Base-by-base conservation (phyloP, 768 basidiomycete genomes). In the Boletellus ananiceps region DNA sequence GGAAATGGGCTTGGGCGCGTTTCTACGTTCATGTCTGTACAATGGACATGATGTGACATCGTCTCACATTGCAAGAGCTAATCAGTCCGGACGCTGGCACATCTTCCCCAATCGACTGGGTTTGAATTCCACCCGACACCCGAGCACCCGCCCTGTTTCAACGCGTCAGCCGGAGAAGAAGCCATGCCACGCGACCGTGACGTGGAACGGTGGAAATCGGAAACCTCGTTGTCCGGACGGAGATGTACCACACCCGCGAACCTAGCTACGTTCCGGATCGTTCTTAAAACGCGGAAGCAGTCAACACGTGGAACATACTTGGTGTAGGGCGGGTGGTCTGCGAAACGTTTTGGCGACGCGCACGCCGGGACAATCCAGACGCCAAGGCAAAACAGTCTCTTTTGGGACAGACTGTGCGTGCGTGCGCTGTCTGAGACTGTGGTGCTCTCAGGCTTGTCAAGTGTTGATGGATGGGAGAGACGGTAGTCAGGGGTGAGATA, bases 111-210 rank as follows among this genome's bases (percentile, higher is more conserved):
- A 50, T 57, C 40, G 46, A 40, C 61, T 50, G 55, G 57, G 50
- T 56, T 59, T 60, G 18, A 57, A 59, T 42, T 43, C 42, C 16
- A 44, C 37, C 34, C 34, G 16, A 40, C 34, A 36, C 36, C 40
- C 31, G 31, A 33, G 40, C 29, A 19, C 14, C 23, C 16, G 58
- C 62, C 60, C 62, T 64, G 60, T 61, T 61, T 64, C 62, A 61
- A 40, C 21, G 2, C 2, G 11, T 1, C 50, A 48, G 52, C 50
- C 46, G 39, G 46, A 23, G 43, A 43, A 32, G 36, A 39, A 37
- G 33, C 29, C 29, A 29, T 29, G 21, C 52, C 58, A 63, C 52
- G 58, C 61, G 61, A 61, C 52, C 29, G 18, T 41, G 40, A 37
- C 42, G 14, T 42, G 43, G 25, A 29, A 38, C 43, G 40, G 48